Percentiles rank a stretch among this genome's conserved stretches.
These are phyloP conservation scores for Globisporangium solare DNA, from an alignment of 352 stramenopile genomes.

Conservation along the genomic window DNA sequence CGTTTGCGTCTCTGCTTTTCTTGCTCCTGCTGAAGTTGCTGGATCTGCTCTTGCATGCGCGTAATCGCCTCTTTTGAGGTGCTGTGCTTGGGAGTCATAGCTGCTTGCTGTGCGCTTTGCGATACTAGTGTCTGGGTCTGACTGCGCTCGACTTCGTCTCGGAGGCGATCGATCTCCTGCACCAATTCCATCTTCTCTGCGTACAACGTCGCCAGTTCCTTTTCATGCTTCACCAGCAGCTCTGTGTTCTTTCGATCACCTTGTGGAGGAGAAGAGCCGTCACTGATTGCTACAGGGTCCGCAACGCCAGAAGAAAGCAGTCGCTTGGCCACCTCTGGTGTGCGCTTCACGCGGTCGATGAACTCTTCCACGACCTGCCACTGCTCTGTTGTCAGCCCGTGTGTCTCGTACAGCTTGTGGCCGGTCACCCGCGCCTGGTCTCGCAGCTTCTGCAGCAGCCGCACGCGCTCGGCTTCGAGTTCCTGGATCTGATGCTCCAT, in stretches of 20 bases:
- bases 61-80: constrained; percentile 4
- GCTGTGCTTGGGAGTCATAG: too few species aligned
- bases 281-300: constrained; percentile 1
- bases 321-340: constrained; percentile 45
- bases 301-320: constrained; percentile 15
- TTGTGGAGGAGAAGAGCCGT: too few species aligned
- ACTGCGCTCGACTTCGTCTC: constrained; percentile 26
- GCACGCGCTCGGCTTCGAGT: constrained; percentile 54
- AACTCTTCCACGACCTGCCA: constrained; percentile 59
- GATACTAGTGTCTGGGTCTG: constrained; percentile 6
- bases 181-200: constrained; percentile 30
- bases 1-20: constrained; percentile 8
- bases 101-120: too few species aligned
- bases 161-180: constrained; percentile 28
- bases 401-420: constrained; percentile 46
- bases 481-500: constrained; percentile 63
- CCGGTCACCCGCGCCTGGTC: constrained; percentile 47
- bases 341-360: constrained; percentile 58
- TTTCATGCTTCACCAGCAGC: constrained; percentile 12
- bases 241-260: constrained; percentile 7
- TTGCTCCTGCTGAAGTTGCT: constrained; percentile 9
- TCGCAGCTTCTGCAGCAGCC: constrained; percentile 49
- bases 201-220: constrained; percentile 16
- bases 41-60: constrained; percentile 10
- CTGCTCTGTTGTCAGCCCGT: constrained; percentile 53